Base-by-base conservation (phyloP, 2,329 filamentous ascomycete species). In the Fusarium tanahbumbuense region DNA sequence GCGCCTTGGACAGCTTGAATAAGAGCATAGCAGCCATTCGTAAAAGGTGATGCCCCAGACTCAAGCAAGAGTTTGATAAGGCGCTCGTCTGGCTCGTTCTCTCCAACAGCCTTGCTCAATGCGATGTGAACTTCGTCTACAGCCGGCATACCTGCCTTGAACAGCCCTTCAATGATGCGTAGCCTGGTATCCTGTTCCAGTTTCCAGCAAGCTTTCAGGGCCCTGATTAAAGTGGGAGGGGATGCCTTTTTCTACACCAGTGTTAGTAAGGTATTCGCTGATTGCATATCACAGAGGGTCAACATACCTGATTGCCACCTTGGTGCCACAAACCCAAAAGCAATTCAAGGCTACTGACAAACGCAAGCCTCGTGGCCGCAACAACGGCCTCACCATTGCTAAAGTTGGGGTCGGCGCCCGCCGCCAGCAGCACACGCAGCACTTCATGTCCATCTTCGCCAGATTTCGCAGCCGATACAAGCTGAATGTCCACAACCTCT, bases 401-500 rank as follows among this genome's bases (percentile, higher is more conserved):
- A 73, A 85, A 85, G 70, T 89, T 85, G 0, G 86, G 83, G 56
- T 85, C 85, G 5, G 87, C 88, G 0, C 87, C 87, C 32, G 84
- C 81, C 2, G 76, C 76, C 6, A 90, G 77, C 20, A 91, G 73
- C 12, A 88, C 81, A 28, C 77, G 78, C 32, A 89, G 80, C 16
- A 89, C 76, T 8, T 81, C 79, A 28, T 82, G 80, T 2, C 83
- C 86, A 3, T 81, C 81, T 28, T 85, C 82, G 0, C 86, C 85
- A 55, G 83, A 87, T 42, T 85, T 81, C 1, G 83, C 84, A 0
- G 87, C 85, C 0, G 84, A 86, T 3, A 86, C 78, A 3, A 89
- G 82, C 71, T 89, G 84, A 6, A 82, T 80, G 54, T 88, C 83
- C 0, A 89, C 80, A 1, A 83, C 80, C 13, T 87, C 85, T 2